A percentile compares a stretch with the other conserved stretches of the same genome.
Evolutionary conservation across 1,139 yeast genomes (phyloP).

Genomic region (Hemisphaericaspora subhashii): DNA sequence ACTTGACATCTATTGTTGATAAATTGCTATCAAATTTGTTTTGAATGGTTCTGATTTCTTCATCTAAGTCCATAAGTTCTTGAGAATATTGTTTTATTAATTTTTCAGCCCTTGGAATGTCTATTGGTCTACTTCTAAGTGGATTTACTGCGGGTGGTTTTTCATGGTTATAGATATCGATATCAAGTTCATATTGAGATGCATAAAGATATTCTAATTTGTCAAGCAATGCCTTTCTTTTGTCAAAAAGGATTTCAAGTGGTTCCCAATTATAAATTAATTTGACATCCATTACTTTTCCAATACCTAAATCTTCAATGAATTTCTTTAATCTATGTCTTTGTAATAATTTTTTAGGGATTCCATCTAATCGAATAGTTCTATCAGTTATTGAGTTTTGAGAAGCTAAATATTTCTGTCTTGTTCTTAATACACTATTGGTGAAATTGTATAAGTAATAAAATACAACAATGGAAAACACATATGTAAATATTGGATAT

Average conservation of each 20-base stretch:
- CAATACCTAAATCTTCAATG: slow-evolving; percentile 62
- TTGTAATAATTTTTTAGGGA: slow-evolving; percentile 51
- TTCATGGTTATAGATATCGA: slow-evolving; percentile 37
- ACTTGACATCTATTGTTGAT: slow-evolving; percentile 27
- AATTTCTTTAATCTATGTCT: slow-evolving; percentile 48
- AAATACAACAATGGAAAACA: slow-evolving; percentile 72
- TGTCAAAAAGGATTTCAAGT: slow-evolving; percentile 40
- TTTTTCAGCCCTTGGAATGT: slow-evolving; percentile 9
- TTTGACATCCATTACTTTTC: slow-evolving; percentile 55
- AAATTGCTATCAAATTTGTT: slow-evolving; percentile 26
- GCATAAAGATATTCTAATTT: slow-evolving; percentile 50
- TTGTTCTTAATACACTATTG: slow-evolving; percentile 63
- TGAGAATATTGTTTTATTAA: slow-evolving; percentile 21
- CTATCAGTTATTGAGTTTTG: slow-evolving; percentile 92
- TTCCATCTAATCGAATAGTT: slow-evolving; percentile 85
- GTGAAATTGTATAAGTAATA: slow-evolving; percentile 68
- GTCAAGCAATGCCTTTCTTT: slow-evolving; percentile 33
- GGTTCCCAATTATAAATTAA: slow-evolving; percentile 57
- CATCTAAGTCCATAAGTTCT: slow-evolving; percentile 27
- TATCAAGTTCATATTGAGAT: slow-evolving; percentile 42
- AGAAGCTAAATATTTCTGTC: slow-evolving; percentile 82
- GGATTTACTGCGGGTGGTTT: slow-evolving; percentile 32
- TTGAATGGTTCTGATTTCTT: slow-evolving; percentile 31
- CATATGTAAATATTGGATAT: slow-evolving; percentile 83
- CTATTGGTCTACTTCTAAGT: slow-evolving; percentile 13